These are phyloP conservation scores for Sophora flavescens DNA, from an alignment of 306 rosid species.

Conservation along the genomic window DNA sequence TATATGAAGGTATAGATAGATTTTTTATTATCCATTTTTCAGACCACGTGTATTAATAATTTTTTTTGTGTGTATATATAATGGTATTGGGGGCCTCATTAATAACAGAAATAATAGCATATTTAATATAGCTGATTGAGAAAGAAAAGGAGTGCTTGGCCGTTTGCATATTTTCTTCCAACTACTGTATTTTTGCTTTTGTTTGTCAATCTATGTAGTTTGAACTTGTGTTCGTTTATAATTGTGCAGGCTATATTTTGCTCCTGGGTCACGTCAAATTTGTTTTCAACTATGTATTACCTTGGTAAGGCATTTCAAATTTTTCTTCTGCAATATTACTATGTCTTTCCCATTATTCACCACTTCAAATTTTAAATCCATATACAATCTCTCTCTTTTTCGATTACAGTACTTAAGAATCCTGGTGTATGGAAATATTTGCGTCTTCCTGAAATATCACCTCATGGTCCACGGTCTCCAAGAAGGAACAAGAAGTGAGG, in stretches of 20 bases:
- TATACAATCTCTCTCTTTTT: too few species aligned
- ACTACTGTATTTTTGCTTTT: background rate
- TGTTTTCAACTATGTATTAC: constrained; percentile 78
- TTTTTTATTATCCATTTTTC: too few species aligned
- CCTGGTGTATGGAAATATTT: too few species aligned
- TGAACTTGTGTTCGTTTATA: constrained; percentile 34
- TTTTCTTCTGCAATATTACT: constrained; percentile 41
- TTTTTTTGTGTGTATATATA: background rate
- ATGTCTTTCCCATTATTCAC: background rate
- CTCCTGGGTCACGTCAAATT: constrained; percentile 88
- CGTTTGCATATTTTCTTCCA: constrained; percentile 11
- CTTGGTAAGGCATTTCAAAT: constrained; percentile 64
- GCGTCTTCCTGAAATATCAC: too few species aligned
- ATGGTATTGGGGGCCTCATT: background rate
- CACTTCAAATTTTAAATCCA: background rate
- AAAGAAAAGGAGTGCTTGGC: background rate
- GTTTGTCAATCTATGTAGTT: constrained; percentile 33
- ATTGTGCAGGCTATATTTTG: constrained; percentile 91
- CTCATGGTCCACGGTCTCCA: too few species aligned
- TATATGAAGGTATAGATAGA: background rate
- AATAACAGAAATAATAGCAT: background rate
- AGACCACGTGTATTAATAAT: too few species aligned
- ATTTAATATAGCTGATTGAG: background rate
- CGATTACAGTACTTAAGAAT: too few species aligned
- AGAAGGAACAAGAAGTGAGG: too few species aligned